Conservation (phyloP, 805 yeast species). For the Candida jianshihensis region DNA sequence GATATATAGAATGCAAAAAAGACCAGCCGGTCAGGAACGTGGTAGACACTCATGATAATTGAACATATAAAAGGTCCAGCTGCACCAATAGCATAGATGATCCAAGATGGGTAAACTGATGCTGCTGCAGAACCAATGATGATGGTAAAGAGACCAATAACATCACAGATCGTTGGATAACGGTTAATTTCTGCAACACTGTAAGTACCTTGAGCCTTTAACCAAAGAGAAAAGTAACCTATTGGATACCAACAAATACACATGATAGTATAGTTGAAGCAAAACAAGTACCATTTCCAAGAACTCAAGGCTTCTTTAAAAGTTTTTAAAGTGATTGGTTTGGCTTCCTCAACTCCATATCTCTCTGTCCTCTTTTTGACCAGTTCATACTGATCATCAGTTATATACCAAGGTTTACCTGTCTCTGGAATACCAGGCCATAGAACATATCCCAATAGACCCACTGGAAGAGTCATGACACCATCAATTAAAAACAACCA, state of each 20-base stretch:
- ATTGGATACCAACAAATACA: constrained; percentile 2
- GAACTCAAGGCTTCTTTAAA: constrained; percentile 1
- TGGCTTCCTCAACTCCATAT: constrained; percentile 1
- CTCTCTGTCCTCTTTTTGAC: constrained; percentile 1
- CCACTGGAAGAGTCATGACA: constrained; percentile 4
- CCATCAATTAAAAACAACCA: constrained; percentile 42
- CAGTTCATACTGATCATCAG: neutral
- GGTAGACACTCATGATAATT: constrained; percentile 47
- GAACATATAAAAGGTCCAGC: constrained; percentile 33
- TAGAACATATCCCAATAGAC: constrained; percentile 1
- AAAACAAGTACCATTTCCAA: constrained; percentile 5
- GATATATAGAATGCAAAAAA: constrained; percentile 54
- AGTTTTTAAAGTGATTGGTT: constrained; percentile 1
- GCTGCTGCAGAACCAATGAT: constrained; percentile 2
- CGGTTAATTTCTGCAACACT: constrained; percentile 2
- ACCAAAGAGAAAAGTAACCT: constrained; percentile 3
- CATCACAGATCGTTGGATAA: constrained; percentile 4
- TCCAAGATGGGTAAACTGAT: constrained; percentile 4
- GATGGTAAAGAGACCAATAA: constrained; percentile 1
- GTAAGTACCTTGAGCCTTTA: constrained; percentile 8
- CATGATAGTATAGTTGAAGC: constrained; percentile 2
- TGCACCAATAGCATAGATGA: neutral
- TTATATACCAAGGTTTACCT: constrained; percentile 4
- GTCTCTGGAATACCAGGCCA: constrained; percentile 5
- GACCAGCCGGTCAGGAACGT: constrained; percentile 43